phyloP scores from a whole-genome alignment of 129 eudicot genomes.

The Silybum marianum region DNA sequence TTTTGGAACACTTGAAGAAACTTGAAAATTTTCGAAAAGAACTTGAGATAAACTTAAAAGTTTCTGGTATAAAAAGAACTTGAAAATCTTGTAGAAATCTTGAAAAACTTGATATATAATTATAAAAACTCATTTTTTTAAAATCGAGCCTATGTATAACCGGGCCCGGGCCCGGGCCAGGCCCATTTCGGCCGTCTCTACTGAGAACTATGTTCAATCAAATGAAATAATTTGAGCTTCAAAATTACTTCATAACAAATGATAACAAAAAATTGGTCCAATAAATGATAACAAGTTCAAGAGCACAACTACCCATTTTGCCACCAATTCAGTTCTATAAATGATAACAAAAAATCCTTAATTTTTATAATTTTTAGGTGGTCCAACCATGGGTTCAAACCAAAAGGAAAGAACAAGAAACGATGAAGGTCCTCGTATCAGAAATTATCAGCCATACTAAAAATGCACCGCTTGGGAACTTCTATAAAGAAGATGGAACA shows the following conservation, averaged over 20 bases:
- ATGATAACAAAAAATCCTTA: not conserved
- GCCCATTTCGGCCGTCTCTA: not conserved
- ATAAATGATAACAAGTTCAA: no score
- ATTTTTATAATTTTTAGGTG: slow-evolving; percentile 37
- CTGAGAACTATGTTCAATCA: not conserved
- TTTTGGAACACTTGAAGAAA: no score
- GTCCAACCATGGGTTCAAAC: slow-evolving; percentile 81
- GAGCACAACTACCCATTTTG: not conserved
- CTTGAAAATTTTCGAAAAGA: no score
- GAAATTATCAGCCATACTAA: slow-evolving; percentile 51
- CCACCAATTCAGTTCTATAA: not conserved
- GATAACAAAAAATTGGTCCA: not conserved
- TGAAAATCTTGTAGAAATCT: no score
- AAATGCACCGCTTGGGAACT: slow-evolving; percentile 53
- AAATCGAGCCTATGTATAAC: no score
- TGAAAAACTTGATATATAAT: no score
- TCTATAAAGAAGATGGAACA: slow-evolving; percentile 54
- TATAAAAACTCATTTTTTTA: no score
- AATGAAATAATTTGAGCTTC: not conserved
- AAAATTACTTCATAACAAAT: not conserved
- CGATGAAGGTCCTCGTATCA: slow-evolving; percentile 54
- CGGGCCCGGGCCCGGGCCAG: no score
- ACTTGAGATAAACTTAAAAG: no score
- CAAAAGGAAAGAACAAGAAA: slow-evolving; percentile 59
- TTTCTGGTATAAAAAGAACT: no score